Conservation (phyloP, 2,329 filamentous ascomycete genomes). For the Paecilomyces dactylethromorphus region DNA sequence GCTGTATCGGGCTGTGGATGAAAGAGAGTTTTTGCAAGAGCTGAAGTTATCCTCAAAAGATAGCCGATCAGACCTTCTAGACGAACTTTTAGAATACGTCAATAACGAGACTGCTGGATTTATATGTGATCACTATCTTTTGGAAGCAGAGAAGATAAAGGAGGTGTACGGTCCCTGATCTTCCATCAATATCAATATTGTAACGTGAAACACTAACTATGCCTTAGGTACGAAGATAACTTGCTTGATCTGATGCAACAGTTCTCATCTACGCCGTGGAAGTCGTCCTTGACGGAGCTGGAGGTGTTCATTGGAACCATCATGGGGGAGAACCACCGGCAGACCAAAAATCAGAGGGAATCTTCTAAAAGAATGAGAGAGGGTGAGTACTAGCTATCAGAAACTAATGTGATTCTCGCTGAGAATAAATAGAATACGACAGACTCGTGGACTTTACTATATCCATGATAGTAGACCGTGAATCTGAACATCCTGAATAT, state of each 20-base stretch:
- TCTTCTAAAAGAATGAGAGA: constrained; percentile 15
- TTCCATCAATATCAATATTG: not conserved
- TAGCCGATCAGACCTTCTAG: not conserved
- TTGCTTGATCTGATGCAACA: constrained; percentile 15
- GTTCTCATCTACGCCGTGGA: constrained; percentile 44
- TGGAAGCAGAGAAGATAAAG: constrained; percentile 7
- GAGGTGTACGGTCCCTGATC: constrained; percentile 14
- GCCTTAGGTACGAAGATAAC: constrained; percentile 44
- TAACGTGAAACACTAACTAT: constrained; percentile 3
- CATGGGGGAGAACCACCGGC: constrained; percentile 26
- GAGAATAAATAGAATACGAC: constrained; percentile 8
- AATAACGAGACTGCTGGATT: constrained; percentile 16
- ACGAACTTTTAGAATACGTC: constrained; percentile 5
- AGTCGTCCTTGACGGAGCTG: constrained; percentile 40
- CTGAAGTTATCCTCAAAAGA: constrained; percentile 4
- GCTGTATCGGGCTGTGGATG: constrained; percentile 68
- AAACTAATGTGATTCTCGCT: not conserved
- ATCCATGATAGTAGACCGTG: constrained; percentile 13
- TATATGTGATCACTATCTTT: constrained; percentile 15
- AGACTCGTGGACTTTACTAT: constrained; percentile 14
- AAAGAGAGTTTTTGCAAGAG: constrained; percentile 47
- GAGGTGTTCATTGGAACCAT: constrained; percentile 55
- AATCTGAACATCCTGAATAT: constrained; percentile 9
- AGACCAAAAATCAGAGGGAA: constrained; percentile 15
- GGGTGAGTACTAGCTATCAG: constrained; percentile 6